Base-by-base conservation (phyloP, 371 early-diverging fungal genomes). In the Batkoa obscura region DNA sequence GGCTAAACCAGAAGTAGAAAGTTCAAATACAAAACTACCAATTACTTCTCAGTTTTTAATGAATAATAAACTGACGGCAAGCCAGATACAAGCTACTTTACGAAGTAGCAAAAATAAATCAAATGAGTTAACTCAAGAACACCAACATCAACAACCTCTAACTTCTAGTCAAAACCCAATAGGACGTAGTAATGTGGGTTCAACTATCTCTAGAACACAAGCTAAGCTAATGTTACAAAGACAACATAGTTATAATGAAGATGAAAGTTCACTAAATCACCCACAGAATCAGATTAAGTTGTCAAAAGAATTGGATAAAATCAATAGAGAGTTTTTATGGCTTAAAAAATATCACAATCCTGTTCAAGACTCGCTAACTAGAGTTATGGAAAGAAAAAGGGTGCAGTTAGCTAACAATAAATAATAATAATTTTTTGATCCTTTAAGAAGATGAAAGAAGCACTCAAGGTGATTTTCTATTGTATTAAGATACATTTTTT, bases 161-260 rank as follows among this genome's bases (percentile, higher is more conserved):
- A n/a, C n/a, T n/a, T n/a, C n/a, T n/a, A n/a, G n/a, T n/a, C n/a
- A n/a, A n/a, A n/a, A n/a, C n/a, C n/a, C n/a, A n/a, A n/a, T n/a
- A n/a, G n/a, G n/a, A n/a, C n/a, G n/a, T n/a, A n/a, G n/a, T n/a
- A n/a, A n/a, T n/a, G n/a, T n/a, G n/a, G n/a, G n/a, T n/a, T n/a
- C 57, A 1, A 62, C n/a, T n/a, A n/a, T 72, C 6, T 66, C 76
- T n/a, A 61, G 76, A 50, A 73, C 74, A 10, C 74, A 74, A 46
- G 73, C 74, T 56, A 73, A 76, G 55, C 56, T 73, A 0, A 55
- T 72, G 56, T 54, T 73, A 12, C 72, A 74, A 47, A 64, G 69
- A 48, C 73, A 74, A 46, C 72, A 72, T 49, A 64, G 66, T 33
- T 51, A 66, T n/a, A 65, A 65, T 13, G 69, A 72, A 49, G 73